A percentile compares a stretch with the other conserved stretches of the same genome.
These are phyloP conservation scores for Erythrobasidium hasegawianum DNA, from an alignment of 1,284 basidiomycete species.

Conservation along the genomic window DNA sequence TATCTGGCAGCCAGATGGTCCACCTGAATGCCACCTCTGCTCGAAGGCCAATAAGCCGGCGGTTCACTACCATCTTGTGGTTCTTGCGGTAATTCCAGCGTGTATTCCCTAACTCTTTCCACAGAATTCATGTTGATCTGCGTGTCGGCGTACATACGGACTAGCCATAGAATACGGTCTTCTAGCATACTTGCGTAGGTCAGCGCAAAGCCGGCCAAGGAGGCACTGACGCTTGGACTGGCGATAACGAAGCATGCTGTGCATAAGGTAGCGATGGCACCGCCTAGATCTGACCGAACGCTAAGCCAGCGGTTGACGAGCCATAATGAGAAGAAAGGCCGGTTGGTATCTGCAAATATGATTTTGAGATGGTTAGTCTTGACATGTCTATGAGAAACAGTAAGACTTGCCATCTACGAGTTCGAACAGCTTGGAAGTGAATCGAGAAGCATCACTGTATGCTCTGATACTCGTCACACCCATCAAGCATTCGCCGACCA, in stretches of 20 bases:
- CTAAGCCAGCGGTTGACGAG: conserved; percentile 45
- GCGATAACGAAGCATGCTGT: conserved; percentile 52
- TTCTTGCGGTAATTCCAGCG: conserved; percentile 50
- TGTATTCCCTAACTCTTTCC: conserved; percentile 54
- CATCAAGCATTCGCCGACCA: conserved; percentile 49
- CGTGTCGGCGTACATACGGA: conserved; percentile 52
- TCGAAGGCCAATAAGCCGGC: conserved; percentile 54
- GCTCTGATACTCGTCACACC: conserved; percentile 55
- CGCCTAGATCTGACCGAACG: conserved; percentile 52
- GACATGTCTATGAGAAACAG: background rate
- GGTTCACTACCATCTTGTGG: conserved; percentile 52
- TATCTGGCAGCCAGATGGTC: conserved; percentile 53
- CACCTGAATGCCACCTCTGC: conserved; percentile 52
- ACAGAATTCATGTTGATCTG: conserved; percentile 54
- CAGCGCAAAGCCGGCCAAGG: conserved; percentile 46
- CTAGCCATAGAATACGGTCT: conserved; percentile 52
- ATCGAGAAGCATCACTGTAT: conserved; percentile 54
- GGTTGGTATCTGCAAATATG: conserved; percentile 48
- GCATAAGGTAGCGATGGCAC: conserved; percentile 52
- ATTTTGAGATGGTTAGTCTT: background rate
- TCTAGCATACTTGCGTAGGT: conserved; percentile 34
- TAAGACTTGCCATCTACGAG: conserved; percentile 49
- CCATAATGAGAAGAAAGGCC: conserved; percentile 45
- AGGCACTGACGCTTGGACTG: conserved; percentile 49
- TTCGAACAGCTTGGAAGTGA: conserved; percentile 51